A percentile compares a stretch with the other conserved stretches of the same genome.
Conservation (phyloP, 2,329 filamentous ascomycete species). For the Magnaporthiopsis rhizophila region DNA sequence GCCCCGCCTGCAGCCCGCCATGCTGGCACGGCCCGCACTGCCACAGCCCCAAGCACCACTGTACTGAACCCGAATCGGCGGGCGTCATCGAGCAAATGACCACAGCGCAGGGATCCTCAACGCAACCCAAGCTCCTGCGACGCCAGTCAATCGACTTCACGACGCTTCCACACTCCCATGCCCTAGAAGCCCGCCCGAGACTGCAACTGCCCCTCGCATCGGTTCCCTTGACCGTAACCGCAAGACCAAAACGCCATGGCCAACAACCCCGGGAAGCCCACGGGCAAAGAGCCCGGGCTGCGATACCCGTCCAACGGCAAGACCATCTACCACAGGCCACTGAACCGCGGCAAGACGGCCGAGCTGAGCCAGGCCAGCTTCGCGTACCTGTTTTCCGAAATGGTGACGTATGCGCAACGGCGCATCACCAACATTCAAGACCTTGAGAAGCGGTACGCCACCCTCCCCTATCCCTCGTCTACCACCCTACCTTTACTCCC, state of each 20-base stretch:
- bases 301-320: constrained; percentile 89
- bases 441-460: constrained; percentile 71
- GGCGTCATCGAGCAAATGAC: neutral
- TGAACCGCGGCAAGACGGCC: constrained; percentile 80
- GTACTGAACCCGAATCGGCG: neutral
- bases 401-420: constrained; percentile 90
- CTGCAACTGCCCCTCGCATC: neutral
- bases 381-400: constrained; percentile 91
- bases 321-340: constrained; percentile 93
- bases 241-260: constrained; percentile 32
- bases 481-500: too few relatives aligned
- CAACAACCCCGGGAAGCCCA: constrained; percentile 38
- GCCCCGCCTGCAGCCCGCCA: neutral
- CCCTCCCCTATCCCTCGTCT: neutral
- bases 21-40: neutral
- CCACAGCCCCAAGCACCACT: neutral
- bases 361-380: constrained; percentile 92
- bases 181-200: neutral
- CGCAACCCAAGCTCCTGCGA: neutral
- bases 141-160: neutral
- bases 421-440: constrained; percentile 89
- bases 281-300: constrained; percentile 52
- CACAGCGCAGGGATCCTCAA: neutral
- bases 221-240: neutral
- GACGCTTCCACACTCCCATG: neutral